Conservation (phyloP, 768 basidiomycete genomes). For the Suillus subluteus region DNA sequence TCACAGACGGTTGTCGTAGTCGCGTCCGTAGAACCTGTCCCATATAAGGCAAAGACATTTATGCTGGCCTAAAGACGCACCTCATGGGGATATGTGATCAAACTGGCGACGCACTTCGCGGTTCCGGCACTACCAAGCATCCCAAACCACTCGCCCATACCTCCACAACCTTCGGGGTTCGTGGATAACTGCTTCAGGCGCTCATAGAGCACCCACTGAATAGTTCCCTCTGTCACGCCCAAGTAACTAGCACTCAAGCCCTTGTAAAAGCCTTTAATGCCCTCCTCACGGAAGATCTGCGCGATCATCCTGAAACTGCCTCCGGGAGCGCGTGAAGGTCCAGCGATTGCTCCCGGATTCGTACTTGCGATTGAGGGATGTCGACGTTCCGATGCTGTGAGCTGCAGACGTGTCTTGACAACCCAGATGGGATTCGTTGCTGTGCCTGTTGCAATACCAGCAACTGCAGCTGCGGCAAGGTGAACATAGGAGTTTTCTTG, state of each 20-base stretch:
- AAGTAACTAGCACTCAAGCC: conserved; percentile 94
- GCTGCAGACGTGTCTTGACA: conserved; percentile 94
- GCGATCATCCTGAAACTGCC: conserved; percentile 66
- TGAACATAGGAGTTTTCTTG: conserved; percentile 86
- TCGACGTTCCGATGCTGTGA: conserved; percentile 45
- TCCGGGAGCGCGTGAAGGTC: conserved; percentile 41
- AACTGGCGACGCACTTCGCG: conserved; percentile 90
- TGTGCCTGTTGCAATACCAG: conserved; percentile 85
- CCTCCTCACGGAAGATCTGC: conserved; percentile 80
- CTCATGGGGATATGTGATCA: conserved; percentile 99
- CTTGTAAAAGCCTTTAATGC: conserved; percentile 89
- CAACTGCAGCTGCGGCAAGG: conserved; percentile 80
- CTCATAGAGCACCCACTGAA: conserved; percentile 98
- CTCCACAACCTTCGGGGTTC: conserved; percentile 56
- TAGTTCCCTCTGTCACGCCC: conserved; percentile 94
- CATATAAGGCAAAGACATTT: conserved; percentile 9
- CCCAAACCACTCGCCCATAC: conserved; percentile 68
- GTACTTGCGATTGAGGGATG: conserved; percentile 14
- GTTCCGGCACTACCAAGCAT: conserved; percentile 91
- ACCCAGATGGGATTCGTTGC: conserved; percentile 99
- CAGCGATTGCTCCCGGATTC: conserved; percentile 8
- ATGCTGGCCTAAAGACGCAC: conserved; percentile 44
- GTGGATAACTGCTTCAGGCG: conserved; percentile 75
- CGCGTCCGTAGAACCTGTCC: conserved; percentile 87
- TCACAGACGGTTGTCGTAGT: conserved; percentile 82